phyloP scores from a whole-genome alignment of 169 alveolate species.

The Plasmodium vinckei region DNA sequence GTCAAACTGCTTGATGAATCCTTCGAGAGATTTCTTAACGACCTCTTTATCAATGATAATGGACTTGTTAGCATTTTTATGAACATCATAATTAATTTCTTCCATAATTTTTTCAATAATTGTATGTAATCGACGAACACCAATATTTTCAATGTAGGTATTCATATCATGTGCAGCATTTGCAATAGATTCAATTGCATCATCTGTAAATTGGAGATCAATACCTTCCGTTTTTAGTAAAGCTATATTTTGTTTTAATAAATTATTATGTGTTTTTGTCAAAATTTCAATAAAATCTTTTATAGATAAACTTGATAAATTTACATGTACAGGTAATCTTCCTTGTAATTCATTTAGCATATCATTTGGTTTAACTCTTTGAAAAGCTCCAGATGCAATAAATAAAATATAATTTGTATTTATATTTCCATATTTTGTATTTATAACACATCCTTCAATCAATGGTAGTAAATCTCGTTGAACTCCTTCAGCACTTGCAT shows the following conservation, averaged over 20 bases:
- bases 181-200: conserved; percentile 80
- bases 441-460: conserved; percentile 91
- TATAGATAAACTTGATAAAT: conserved; percentile 84
- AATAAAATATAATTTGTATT: conserved; percentile 91
- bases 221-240: conserved; percentile 89
- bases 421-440: conserved; percentile 89
- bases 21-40: conserved; percentile 66
- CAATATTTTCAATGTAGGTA: conserved; percentile 89
- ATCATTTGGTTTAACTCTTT: conserved; percentile 90
- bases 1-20: conserved; percentile 69
- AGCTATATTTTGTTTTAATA: conserved; percentile 86
- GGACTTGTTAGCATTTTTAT: conserved; percentile 46
- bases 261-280: conserved; percentile 86
- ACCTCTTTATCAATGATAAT: conserved; percentile 53
- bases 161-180: conserved; percentile 87
- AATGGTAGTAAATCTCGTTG: conserved; percentile 92
- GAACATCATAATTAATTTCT: conserved; percentile 58
- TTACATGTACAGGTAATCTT: conserved; percentile 91
- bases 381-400: conserved; percentile 93
- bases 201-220: conserved; percentile 82
- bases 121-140: conserved; percentile 93
- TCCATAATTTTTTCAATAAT: conserved; percentile 87
- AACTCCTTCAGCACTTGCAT: conserved; percentile 94
- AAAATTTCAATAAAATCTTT: conserved; percentile 87
- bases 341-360: conserved; percentile 93